phyloP scores from a whole-genome alignment of 495 filamentous ascomycete genomes.

The Penicillium mononematosum region DNA sequence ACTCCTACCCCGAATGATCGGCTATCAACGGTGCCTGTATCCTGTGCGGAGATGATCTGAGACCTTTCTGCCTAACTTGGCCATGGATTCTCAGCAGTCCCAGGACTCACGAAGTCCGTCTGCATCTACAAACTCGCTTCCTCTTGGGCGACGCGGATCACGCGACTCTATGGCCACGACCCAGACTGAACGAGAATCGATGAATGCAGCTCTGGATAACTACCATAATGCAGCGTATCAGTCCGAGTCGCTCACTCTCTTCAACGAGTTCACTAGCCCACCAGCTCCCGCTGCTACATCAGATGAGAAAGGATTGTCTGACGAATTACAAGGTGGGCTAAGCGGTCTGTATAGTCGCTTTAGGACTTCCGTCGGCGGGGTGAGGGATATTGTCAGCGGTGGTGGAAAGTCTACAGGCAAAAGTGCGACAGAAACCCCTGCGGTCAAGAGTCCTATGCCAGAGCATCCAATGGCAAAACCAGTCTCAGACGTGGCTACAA shows the following conservation, averaged over 20 bases:
- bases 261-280: constrained; percentile 72
- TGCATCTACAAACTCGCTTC: constrained; percentile 43
- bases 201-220: constrained; percentile 73
- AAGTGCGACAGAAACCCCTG: constrained; percentile 25
- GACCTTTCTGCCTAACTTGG: constrained; percentile 16
- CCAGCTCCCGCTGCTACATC: constrained; percentile 47
- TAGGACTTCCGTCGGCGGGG: constrained; percentile 71
- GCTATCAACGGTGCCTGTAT: constrained; percentile 3
- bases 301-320: constrained; percentile 66
- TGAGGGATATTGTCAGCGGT: constrained; percentile 55
- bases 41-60: constrained; percentile 21
- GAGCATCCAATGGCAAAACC: constrained; percentile 34
- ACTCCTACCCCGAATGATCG: constrained; percentile 12
- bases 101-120: constrained; percentile 44
- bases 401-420: constrained; percentile 42
- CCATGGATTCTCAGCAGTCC: constrained; percentile 44
- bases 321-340: constrained; percentile 76
- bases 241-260: constrained; percentile 76
- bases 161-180: constrained; percentile 58
- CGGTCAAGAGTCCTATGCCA: constrained; percentile 27
- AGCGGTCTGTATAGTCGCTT: constrained; percentile 84
- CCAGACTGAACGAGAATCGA: constrained; percentile 64
- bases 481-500: constrained; percentile 23
- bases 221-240: constrained; percentile 83
- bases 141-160: constrained; percentile 55